Evolutionary conservation across 1,284 basidiomycete genomes (phyloP).

Genomic region (Pisolithus thermaeus): DNA sequence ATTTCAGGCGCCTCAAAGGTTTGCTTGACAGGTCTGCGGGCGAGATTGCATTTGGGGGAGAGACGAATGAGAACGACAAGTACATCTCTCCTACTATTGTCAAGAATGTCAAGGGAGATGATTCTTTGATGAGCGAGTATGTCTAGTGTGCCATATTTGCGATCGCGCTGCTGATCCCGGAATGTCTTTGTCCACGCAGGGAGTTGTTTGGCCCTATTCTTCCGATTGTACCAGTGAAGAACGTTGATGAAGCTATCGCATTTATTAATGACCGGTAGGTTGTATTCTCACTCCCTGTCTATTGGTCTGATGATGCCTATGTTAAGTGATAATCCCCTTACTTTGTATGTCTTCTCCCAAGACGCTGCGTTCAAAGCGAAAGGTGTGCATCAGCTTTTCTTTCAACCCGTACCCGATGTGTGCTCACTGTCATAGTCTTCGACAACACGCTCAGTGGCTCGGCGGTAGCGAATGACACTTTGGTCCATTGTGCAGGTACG

Average conservation of each 20-base stretch:
- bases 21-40: constrained; percentile 70
- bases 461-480: constrained; percentile 59
- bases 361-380: constrained; percentile 56
- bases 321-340: constrained; percentile 66
- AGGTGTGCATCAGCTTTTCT: constrained; percentile 31
- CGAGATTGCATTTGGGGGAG: constrained; percentile 65
- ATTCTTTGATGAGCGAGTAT: constrained; percentile 73
- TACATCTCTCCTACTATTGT: constrained; percentile 70
- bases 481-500: constrained; percentile 52
- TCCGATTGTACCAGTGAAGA: constrained; percentile 70
- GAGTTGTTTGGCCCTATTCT: constrained; percentile 78
- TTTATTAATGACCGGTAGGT: constrained; percentile 59
- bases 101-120: constrained; percentile 54
- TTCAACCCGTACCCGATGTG: not conserved
- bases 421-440: constrained; percentile 40
- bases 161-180: not conserved
- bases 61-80: constrained; percentile 50
- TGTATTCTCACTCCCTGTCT: not conserved
- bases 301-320: not conserved
- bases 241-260: constrained; percentile 66
- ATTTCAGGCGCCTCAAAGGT: constrained; percentile 58
- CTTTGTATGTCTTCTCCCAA: constrained; percentile 71
- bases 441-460: constrained; percentile 64
- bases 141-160: constrained; percentile 15
- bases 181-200: constrained; percentile 24